Conservation (phyloP, 495 filamentous ascomycete species). For the Aspergillus mulundensis region DNA sequence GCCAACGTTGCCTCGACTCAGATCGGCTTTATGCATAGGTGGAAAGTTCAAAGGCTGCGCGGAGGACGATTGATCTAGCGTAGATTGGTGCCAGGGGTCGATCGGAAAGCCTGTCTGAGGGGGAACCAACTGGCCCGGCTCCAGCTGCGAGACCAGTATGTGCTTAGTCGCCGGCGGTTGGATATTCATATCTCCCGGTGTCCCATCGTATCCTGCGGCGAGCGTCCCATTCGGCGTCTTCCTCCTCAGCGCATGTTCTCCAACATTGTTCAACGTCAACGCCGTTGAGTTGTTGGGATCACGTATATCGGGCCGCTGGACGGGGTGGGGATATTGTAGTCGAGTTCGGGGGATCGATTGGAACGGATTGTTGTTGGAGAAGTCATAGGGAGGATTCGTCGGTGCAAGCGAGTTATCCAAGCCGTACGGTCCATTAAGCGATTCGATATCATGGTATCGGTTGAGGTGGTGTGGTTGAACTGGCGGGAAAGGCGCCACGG, state of each 20-base stretch:
- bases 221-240: constrained; percentile 95
- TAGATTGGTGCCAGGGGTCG: constrained; percentile 31
- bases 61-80: constrained; percentile 23
- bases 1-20: constrained; percentile 18
- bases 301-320: constrained; percentile 35
- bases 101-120: constrained; percentile 26
- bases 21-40: constrained; percentile 39
- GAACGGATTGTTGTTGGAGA: constrained; percentile 24
- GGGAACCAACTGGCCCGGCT: constrained; percentile 32
- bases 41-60: constrained; percentile 40
- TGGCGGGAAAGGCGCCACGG: constrained; percentile 41
- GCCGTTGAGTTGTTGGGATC: constrained; percentile 24
- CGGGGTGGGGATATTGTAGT: constrained; percentile 41
- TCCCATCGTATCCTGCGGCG: constrained; percentile 90
- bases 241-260: constrained; percentile 79
- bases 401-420: constrained; percentile 25
- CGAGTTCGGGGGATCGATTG: constrained; percentile 32
- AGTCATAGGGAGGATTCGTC: constrained; percentile 24
- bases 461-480: constrained; percentile 44
- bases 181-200: constrained; percentile 65
- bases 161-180: constrained; percentile 83
- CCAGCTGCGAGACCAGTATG: constrained; percentile 69
- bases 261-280: constrained; percentile 21
- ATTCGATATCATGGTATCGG: constrained; percentile 30
- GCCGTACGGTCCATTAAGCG: constrained; percentile 30